Evolutionary conservation across 495 filamentous ascomycete species (phyloP).

Genomic region (Tirmania nivea): DNA sequence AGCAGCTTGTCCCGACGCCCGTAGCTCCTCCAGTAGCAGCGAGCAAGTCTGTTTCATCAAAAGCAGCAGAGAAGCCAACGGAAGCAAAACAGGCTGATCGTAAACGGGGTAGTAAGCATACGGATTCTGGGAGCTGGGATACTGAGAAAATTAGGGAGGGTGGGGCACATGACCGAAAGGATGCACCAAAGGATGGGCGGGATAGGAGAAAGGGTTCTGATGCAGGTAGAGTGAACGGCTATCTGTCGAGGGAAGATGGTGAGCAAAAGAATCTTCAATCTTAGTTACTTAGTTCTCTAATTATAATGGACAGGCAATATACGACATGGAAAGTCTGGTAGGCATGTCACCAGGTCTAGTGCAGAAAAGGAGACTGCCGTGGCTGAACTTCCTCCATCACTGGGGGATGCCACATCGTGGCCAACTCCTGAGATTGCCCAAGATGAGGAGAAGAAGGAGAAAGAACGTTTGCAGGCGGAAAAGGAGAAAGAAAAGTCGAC

Average conservation of each 20-base stretch:
- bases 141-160: constrained; percentile 11
- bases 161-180: constrained; percentile 10
- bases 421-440: constrained; percentile 69
- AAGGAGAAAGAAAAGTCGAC: constrained; percentile 22
- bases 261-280: constrained; percentile 2
- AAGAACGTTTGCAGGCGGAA: constrained; percentile 34
- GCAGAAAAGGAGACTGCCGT: constrained; percentile 23
- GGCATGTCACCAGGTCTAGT: constrained; percentile 7
- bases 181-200: constrained; percentile 24
- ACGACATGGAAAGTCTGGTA: constrained; percentile 19
- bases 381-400: constrained; percentile 31
- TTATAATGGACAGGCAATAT: constrained; percentile 4
- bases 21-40: constrained; percentile 14
- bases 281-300: background rate
- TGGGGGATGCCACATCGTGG: constrained; percentile 61
- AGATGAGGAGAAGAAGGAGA: constrained; percentile 52
- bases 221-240: constrained; percentile 24
- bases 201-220: constrained; percentile 31
- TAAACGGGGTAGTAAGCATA: constrained; percentile 2
- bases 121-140: constrained; percentile 4
- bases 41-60: constrained; percentile 21
- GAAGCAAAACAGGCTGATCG: constrained; percentile 12
- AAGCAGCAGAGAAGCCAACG: constrained; percentile 13
- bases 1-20: constrained; percentile 24
- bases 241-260: constrained; percentile 27